A percentile compares a stretch with the other conserved stretches of the same genome.
Evolutionary conservation across 306 rosid species (phyloP).

Genomic region (Prunus fruticosa): DNA sequence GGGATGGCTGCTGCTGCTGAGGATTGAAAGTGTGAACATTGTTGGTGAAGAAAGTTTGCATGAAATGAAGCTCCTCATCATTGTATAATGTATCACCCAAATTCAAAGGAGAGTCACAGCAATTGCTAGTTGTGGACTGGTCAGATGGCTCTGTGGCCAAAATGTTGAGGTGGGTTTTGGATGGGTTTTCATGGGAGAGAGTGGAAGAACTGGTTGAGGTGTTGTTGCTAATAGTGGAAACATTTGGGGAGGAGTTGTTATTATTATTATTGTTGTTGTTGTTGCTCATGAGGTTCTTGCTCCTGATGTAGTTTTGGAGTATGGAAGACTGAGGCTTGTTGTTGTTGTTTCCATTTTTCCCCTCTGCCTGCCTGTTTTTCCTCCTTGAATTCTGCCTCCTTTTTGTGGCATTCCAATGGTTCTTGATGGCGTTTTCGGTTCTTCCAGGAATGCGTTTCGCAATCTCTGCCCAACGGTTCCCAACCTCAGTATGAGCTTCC

Average conservation of each 20-base stretch:
- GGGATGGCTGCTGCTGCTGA: neutral
- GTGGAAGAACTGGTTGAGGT: slow-evolving; percentile 12
- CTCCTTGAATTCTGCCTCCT: slow-evolving; percentile 79
- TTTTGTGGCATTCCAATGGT: slow-evolving; percentile 94
- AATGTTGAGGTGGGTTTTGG: slow-evolving; percentile 1
- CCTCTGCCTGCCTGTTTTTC: slow-evolving; percentile 49
- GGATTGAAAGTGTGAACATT: neutral
- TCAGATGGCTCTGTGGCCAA: slow-evolving; percentile 34
- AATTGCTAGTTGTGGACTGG: slow-evolving; percentile 2
- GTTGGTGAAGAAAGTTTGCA: slow-evolving; percentile 47
- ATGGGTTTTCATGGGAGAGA: slow-evolving; percentile 5
- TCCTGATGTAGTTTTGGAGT: slow-evolving; percentile 71
- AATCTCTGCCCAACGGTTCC: slow-evolving; percentile 87
- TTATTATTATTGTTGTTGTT: neutral
- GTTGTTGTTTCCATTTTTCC: slow-evolving; percentile 12
- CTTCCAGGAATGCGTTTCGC: slow-evolving; percentile 74
- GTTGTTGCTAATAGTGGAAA: neutral
- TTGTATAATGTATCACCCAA: slow-evolving; percentile 1
- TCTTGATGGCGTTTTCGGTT: slow-evolving; percentile 85
- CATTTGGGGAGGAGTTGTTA: neutral
- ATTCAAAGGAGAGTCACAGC: slow-evolving; percentile 21
- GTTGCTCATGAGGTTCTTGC: slow-evolving; percentile 15
- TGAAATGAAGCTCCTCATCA: slow-evolving; percentile 67
- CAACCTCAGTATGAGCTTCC: slow-evolving; percentile 57
- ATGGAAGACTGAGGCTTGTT: slow-evolving; percentile 34